Base-by-base conservation (phyloP, 768 basidiomycete species). In the Leccinum rimulosum region DNA sequence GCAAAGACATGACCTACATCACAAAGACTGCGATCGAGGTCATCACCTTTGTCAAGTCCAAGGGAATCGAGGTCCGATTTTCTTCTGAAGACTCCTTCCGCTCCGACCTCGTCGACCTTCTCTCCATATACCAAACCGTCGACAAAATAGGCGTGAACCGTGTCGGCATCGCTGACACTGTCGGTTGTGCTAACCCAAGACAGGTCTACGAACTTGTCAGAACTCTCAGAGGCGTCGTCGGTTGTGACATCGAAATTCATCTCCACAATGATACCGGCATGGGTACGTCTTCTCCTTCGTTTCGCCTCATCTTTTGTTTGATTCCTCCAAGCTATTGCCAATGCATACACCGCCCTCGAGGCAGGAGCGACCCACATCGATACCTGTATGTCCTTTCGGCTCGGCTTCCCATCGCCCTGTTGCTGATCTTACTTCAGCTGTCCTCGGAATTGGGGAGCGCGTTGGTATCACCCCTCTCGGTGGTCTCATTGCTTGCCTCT, bases 31-130 rank as follows among this genome's bases (percentile, higher is more conserved):
- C 96, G 60, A 94, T 98, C 68, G 95, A 98, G 75, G 97, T 99
- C 66, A 99, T 99, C 77, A 86, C 96, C 68, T 99, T 89, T 68
- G 96, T 99, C 84, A 99, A 99, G 84, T 95, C 91, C 80, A 99
- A 98, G 89, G 89, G 89, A 61, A 96, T 99, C 70, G 97, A 99
- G 79, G 93, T 99, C 73, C 94, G 97, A 60, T 99, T 99, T 84
- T 98, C 97, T 5, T 95, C 96, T 30, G 97, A 99, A 75, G 97
- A 99, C 74, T 97, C 95, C 19, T 99, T 99, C 93, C 93, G 97
- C 65, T 98, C 95, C 66, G 96, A 99, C 78, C 88, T 99, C 60
- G 97, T 98, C 76, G 97, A 99, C 78, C 84, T 99, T 49, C 82
- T 99, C 47, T 95, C 93, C 22, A 98, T 99, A 79, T 98, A 99